A percentile compares a stretch with the other conserved stretches of the same genome.
Conservation (phyloP, 2,329 filamentous ascomycete species). For the Pseudopyrenochaeta lycopersici region DNA sequence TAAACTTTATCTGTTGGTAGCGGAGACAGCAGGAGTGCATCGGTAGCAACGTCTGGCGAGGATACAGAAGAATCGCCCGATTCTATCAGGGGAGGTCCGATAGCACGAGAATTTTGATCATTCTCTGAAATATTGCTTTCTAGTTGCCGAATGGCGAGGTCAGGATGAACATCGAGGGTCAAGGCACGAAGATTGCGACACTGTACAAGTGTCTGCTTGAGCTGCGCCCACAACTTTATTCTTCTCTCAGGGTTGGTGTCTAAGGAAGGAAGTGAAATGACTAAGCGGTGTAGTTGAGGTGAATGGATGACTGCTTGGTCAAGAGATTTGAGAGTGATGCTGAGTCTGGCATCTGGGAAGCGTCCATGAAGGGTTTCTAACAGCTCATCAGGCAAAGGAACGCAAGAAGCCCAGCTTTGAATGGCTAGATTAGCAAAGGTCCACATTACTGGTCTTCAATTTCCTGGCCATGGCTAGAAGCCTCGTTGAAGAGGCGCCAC, state of each 20-base stretch:
- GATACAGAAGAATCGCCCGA: neutral
- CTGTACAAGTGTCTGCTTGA: constrained; percentile 18
- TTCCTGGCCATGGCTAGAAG: neutral
- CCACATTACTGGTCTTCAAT: neutral
- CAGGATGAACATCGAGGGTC: constrained; percentile 12
- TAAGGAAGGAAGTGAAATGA: constrained; percentile 13
- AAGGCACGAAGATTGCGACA: constrained; percentile 14
- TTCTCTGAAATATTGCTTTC: neutral
- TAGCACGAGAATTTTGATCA: neutral
- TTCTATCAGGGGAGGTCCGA: neutral
- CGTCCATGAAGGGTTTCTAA: constrained; percentile 10
- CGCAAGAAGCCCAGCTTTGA: constrained; percentile 20
- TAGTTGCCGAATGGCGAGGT: neutral
- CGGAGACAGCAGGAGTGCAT: too few species aligned
- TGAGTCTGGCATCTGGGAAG: constrained; percentile 13
- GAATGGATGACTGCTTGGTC: constrained; percentile 9
- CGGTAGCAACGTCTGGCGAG: neutral
- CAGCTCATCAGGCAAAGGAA: constrained; percentile 9
- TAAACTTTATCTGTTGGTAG: constrained; percentile 6
- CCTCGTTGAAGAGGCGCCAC: neutral
- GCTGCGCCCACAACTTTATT: neutral
- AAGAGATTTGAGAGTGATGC: constrained; percentile 6
- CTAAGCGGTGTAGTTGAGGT: constrained; percentile 15
- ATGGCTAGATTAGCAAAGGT: neutral
- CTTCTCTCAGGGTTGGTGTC: neutral